phyloP scores from a whole-genome alignment of 495 filamentous ascomycete genomes.

The Daldinia decipiens region DNA sequence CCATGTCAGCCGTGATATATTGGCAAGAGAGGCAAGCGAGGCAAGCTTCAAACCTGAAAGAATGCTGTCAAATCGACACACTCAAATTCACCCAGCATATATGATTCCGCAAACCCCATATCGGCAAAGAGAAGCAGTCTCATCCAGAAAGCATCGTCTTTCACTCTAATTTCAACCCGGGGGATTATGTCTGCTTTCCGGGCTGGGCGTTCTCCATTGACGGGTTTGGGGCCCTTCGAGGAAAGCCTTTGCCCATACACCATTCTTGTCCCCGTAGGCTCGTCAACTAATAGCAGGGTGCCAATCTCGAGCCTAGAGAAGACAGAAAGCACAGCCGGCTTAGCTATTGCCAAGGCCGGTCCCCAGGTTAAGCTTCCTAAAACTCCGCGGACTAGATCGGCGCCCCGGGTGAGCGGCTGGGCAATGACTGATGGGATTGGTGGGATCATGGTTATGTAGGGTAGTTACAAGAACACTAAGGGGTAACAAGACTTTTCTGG shows the following conservation, averaged over 20 bases:
- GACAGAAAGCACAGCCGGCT: constrained; percentile 52
- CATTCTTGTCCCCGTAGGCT: constrained; percentile 45
- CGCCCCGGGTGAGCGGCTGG: constrained; percentile 40
- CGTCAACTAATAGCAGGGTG: constrained; percentile 55
- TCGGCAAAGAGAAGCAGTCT: constrained; percentile 71
- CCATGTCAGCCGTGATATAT: background rate
- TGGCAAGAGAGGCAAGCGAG: background rate
- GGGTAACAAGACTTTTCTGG: background rate
- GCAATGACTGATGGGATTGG: constrained; percentile 42
- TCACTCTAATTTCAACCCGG: constrained; percentile 61
- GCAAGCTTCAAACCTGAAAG: constrained; percentile 62
- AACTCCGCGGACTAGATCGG: constrained; percentile 49
- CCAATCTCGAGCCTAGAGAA: constrained; percentile 56
- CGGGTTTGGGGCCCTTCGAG: constrained; percentile 32
- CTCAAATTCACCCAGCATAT: constrained; percentile 74
- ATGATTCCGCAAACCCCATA: constrained; percentile 79
- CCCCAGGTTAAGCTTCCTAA: constrained; percentile 54
- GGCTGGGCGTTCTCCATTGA: constrained; percentile 39
- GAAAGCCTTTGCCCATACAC: constrained; percentile 48
- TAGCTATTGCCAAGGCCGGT: constrained; percentile 53
- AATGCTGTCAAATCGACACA: constrained; percentile 70
- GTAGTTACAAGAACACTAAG: background rate
- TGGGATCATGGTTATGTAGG: constrained; percentile 27
- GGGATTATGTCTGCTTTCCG: constrained; percentile 44
- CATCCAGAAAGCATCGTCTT: constrained; percentile 72